These are phyloP conservation scores for Huntiella omanensis DNA, from an alignment of 2,329 filamentous ascomycete species.

Conservation along the genomic window DNA sequence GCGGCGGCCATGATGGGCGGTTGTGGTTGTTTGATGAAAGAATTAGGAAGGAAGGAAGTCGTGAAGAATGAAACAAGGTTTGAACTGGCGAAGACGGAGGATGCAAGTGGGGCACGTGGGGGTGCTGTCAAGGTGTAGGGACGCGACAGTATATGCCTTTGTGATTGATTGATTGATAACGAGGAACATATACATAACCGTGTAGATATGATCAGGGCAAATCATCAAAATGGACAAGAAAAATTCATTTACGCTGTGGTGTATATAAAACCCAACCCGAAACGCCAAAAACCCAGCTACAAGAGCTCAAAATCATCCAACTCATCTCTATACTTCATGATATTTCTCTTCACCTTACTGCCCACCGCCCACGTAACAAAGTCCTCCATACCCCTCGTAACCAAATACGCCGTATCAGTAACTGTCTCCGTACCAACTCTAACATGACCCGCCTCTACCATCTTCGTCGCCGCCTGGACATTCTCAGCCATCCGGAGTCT, in stretches of 20 bases:
- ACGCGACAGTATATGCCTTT: not conserved
- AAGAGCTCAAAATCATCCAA: constrained; percentile 89
- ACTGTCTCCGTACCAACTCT: constrained; percentile 78
- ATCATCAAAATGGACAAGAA: not conserved
- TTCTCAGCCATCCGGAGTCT: constrained; percentile 81
- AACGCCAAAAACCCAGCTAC: constrained; percentile 22
- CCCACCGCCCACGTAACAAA: constrained; percentile 93
- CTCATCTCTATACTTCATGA: constrained; percentile 87
- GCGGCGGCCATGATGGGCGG: not conserved
- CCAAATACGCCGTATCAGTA: constrained; percentile 75
- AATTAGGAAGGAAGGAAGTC: not conserved
- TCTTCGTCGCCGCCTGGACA: constrained; percentile 63
- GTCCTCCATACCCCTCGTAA: constrained; percentile 81
- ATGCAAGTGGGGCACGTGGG: too few relatives aligned
- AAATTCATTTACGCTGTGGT: not conserved
- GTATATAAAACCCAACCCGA: not conserved
- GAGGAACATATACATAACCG: too few relatives aligned
- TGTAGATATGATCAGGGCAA: too few relatives aligned
- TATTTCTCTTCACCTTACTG: constrained; percentile 92
- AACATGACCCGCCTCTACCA: constrained; percentile 90
- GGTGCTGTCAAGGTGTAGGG: not conserved
- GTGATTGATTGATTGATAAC: too few relatives aligned
- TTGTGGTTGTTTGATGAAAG: not conserved
- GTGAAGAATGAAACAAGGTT: not conserved
- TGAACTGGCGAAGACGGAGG: not conserved